Base-by-base conservation (phyloP, 1,284 basidiomycete species). In the Trametes polyzona region DNA sequence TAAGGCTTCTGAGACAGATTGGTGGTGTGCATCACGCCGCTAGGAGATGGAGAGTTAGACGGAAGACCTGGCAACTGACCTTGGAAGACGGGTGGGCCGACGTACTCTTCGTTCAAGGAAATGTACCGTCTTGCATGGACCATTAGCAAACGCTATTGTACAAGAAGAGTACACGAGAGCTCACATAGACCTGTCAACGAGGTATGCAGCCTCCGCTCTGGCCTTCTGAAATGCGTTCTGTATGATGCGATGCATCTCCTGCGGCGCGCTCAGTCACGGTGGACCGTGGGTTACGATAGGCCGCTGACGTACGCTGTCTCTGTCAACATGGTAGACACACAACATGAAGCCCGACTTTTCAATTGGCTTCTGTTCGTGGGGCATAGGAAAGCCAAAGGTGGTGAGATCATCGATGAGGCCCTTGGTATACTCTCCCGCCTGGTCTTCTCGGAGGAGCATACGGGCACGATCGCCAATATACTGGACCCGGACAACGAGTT, bases 41-140 rank as follows among this genome's bases (percentile, higher is more conserved):
- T 63, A 35, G 23, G n/a, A 27, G 21, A n/a, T 21, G 21, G 27
- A 12, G 46, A 11, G 52, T 57, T 39, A 61, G 59, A 42, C 14
- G 21, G 32, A 35, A 21, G 26, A 42, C 32, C 26, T 46, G 37
- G 30, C 39, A 63, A 63, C 61, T 63, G 61, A 63, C 61, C 61
- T 63, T 63, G 14, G 11, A 14, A 53, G 26, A 44, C 29, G 32
- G 44, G 42, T 35, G 52, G 47, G 43, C 58, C 56, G 50, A 63
- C 62, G 59, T 63, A 63, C 62, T 63, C 62, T 63, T 63, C 62
- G 52, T 61, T 63, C 27, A 63, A 39, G 26, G 62, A 63, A 9
- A 63, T 61, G 49, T 63, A 63, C 19, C 59, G 58, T 32, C 62
- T 63, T 21, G 46, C 14, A 19, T 5, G 7, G 40, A n/a, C n/a